Percentiles rank a stretch among this genome's conserved stretches.
Evolutionary conservation across 805 yeast genomes (phyloP).

Genomic region (Spathaspora hagerdaliae): DNA sequence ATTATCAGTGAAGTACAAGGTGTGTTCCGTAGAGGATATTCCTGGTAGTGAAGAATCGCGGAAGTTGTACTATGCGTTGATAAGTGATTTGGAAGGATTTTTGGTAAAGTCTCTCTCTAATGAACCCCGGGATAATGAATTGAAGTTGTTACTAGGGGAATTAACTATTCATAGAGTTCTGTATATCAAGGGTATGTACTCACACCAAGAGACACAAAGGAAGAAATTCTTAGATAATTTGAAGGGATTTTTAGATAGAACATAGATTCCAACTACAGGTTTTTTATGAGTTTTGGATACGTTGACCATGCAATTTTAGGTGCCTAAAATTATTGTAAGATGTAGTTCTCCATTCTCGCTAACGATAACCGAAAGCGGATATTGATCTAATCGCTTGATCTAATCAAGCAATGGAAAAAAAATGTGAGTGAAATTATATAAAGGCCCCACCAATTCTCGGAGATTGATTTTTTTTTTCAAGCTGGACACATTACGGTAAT

Average conservation of each 20-base stretch:
- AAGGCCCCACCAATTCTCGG: too few relatives aligned
- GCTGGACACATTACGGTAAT: background rate
- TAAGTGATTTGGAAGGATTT: constrained; percentile 10
- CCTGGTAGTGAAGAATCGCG: constrained; percentile 24
- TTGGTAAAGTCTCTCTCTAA: background rate
- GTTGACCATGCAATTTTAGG: too few relatives aligned
- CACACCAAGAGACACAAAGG: background rate
- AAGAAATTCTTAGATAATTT: background rate
- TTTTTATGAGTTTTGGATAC: too few relatives aligned
- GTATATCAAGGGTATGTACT: constrained; percentile 1
- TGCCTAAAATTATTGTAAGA: too few relatives aligned
- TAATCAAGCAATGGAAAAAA: too few relatives aligned
- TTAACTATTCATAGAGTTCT: background rate
- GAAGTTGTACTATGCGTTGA: constrained; percentile 16
- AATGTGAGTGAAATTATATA: too few relatives aligned
- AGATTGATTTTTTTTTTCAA: background rate
- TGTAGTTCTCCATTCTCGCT: too few relatives aligned
- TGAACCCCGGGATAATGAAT: too few relatives aligned
- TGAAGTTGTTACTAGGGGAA: background rate
- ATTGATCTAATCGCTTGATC: too few relatives aligned
- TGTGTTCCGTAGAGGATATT: constrained; percentile 16
- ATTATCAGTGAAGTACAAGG: constrained; percentile 26
- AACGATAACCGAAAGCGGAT: too few relatives aligned
- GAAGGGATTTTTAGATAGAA: background rate
- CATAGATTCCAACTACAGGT: background rate